Conservation (phyloP, 352 stramenopile genomes). For the Phytophthora aleatoria region DNA sequence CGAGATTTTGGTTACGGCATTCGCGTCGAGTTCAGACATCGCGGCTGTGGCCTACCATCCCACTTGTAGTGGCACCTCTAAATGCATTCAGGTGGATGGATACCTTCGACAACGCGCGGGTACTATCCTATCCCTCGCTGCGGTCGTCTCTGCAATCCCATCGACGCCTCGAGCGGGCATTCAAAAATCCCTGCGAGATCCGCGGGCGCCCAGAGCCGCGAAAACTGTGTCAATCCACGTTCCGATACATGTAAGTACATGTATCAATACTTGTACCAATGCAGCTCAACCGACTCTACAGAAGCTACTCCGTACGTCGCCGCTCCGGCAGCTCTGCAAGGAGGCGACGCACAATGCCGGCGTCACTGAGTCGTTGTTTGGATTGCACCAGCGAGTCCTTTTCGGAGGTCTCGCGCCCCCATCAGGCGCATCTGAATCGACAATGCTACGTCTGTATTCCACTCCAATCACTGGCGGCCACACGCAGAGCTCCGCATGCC, state of each 20-base stretch:
- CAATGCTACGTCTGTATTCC: neutral
- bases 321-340: no score
- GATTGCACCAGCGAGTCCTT: no score
- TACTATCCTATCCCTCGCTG: neutral
- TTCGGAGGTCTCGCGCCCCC: no score
- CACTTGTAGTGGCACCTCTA: neutral
- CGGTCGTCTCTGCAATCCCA: neutral
- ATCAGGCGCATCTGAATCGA: neutral
- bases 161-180: neutral
- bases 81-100: no score
- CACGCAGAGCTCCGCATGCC: no score
- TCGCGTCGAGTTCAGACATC: slow-evolving; percentile 12
- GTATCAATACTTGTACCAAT: neutral
- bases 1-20: slow-evolving; percentile 5
- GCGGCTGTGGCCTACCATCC: slow-evolving; percentile 4
- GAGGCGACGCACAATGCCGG: no score
- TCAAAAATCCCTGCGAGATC: neutral
- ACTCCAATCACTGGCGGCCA: no score
- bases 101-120: no score
- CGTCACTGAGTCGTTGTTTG: no score
- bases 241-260: neutral
- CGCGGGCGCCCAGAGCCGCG: neutral
- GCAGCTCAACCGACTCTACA: neutral
- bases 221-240: neutral
- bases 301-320: neutral